Evolutionary conservation across 768 basidiomycete genomes (phyloP).

Genomic region (Russula dissimulans): DNA sequence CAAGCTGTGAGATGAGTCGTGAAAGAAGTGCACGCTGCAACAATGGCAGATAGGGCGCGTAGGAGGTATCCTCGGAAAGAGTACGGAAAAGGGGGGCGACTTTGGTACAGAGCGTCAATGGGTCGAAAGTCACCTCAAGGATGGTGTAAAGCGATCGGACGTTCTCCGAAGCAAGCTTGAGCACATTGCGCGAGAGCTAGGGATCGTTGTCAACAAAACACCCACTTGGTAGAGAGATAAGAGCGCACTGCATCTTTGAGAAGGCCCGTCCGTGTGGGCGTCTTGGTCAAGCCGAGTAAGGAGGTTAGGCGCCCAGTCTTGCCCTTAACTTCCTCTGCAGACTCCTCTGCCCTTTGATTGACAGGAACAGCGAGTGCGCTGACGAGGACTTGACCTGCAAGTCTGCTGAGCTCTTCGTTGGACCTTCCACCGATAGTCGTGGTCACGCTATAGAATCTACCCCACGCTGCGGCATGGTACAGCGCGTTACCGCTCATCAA

Average conservation of each 20-base stretch:
- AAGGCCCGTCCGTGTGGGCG: slow-evolving; percentile 80
- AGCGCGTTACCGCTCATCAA: slow-evolving; percentile 89
- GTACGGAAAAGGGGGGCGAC: slow-evolving; percentile 69
- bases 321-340: slow-evolving; percentile 44
- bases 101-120: slow-evolving; percentile 69
- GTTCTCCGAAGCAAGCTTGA: slow-evolving; percentile 64
- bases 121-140: slow-evolving; percentile 90
- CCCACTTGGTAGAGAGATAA: neutral
- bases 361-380: slow-evolving; percentile 92
- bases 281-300: slow-evolving; percentile 71
- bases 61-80: slow-evolving; percentile 48
- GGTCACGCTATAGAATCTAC: slow-evolving; percentile 68
- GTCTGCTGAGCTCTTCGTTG: slow-evolving; percentile 67
- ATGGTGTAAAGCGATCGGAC: slow-evolving; percentile 78
- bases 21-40: slow-evolving; percentile 88
- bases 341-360: slow-evolving; percentile 44
- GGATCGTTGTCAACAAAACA: neutral
- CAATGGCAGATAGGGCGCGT: slow-evolving; percentile 78
- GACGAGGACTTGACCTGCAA: slow-evolving; percentile 87
- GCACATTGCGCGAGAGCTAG: slow-evolving; percentile 73
- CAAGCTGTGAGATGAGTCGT: slow-evolving; percentile 81
- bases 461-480: slow-evolving; percentile 96
- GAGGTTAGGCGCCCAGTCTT: slow-evolving; percentile 75
- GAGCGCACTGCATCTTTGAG: slow-evolving; percentile 75
- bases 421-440: slow-evolving; percentile 63